These are phyloP conservation scores for Setaria italica DNA, from an alignment of 202 grass and related monocot species.

Conservation along the genomic window DNA sequence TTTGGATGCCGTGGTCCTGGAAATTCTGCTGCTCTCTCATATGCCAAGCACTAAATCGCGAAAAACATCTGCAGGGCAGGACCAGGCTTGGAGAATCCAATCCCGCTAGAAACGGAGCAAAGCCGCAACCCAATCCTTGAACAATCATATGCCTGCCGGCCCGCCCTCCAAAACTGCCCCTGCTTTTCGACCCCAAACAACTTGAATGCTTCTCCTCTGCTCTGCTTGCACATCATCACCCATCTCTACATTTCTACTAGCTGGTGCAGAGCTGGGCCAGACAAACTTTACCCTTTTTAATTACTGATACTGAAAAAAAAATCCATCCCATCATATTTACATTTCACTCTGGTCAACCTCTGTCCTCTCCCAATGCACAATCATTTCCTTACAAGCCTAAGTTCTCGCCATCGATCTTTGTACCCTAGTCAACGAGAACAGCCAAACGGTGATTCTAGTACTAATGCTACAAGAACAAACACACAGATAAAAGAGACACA, in stretches of 20 bases:
- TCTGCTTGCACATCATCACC: conserved; percentile 1
- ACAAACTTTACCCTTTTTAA: neutral
- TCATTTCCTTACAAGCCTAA: neutral
- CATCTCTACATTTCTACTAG: neutral
- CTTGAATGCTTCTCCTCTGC: neutral
- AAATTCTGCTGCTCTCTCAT: neutral
- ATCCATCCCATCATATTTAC: conserved; percentile 29
- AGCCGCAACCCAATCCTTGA: neutral
- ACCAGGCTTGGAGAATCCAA: conserved; percentile 18
- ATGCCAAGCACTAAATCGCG: neutral
- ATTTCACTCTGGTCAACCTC: conserved; percentile 1
- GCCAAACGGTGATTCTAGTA: neutral
- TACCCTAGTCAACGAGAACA: conserved; percentile 6
- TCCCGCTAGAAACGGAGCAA: neutral
- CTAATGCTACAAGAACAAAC: neutral
- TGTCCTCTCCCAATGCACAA: neutral
- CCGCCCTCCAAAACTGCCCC: neutral
- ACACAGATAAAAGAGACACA: neutral
- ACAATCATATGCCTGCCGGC: too few species aligned
- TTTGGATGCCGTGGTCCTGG: conserved; percentile 25
- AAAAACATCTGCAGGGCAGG: neutral
- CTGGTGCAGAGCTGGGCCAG: neutral
- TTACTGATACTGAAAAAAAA: neutral
- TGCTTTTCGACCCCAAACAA: neutral
- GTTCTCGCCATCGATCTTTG: neutral